phyloP scores from a whole-genome alignment of 1,139 yeast genomes.

The Saccharomyces pastorianus region DNA sequence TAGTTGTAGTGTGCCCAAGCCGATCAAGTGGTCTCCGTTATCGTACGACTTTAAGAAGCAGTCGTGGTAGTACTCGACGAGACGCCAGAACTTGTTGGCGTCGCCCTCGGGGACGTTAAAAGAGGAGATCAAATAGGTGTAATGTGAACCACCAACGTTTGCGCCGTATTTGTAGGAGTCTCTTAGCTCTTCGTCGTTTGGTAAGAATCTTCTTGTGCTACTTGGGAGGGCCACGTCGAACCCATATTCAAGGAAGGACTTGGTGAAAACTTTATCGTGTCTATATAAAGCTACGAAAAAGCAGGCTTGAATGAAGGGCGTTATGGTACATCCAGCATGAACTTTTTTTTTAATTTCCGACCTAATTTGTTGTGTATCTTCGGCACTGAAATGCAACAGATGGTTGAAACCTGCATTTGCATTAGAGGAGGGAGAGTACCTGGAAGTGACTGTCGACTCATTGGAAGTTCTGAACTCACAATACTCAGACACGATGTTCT shows the following conservation, averaged over 20 bases:
- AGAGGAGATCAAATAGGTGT: constrained; percentile 18
- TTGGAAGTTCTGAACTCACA: constrained; percentile 2
- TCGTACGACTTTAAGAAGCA: constrained; percentile 9
- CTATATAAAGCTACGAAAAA: constrained; percentile 18
- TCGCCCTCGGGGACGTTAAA: constrained; percentile 11
- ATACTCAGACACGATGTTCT: constrained; percentile 6
- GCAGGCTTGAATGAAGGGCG: constrained; percentile 25
- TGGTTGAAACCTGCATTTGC: constrained; percentile 4
- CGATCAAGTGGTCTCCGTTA: constrained; percentile 16
- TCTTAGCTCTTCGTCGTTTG: constrained; percentile 11
- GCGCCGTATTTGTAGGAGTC: constrained; percentile 21
- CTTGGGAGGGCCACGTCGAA: constrained; percentile 21
- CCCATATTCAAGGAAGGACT: constrained; percentile 15
- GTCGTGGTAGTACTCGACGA: constrained; percentile 18
- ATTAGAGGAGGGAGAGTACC: constrained; percentile 7
- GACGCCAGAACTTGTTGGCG: constrained; percentile 16
- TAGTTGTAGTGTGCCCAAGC: constrained; percentile 21
- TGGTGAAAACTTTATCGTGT: constrained; percentile 12
- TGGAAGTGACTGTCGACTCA: constrained; percentile 11
- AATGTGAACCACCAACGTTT: constrained; percentile 23
- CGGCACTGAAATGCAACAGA: constrained; percentile 10
- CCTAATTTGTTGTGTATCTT: constrained; percentile 11
- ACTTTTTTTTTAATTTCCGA: constrained; percentile 8
- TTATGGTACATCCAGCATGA: constrained; percentile 16
- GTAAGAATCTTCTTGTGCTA: constrained; percentile 16